Percentiles rank a stretch among this genome's conserved stretches.
These are phyloP conservation scores for Taphrina confusa DNA, from an alignment of 1,139 yeast species.

Conservation along the genomic window DNA sequence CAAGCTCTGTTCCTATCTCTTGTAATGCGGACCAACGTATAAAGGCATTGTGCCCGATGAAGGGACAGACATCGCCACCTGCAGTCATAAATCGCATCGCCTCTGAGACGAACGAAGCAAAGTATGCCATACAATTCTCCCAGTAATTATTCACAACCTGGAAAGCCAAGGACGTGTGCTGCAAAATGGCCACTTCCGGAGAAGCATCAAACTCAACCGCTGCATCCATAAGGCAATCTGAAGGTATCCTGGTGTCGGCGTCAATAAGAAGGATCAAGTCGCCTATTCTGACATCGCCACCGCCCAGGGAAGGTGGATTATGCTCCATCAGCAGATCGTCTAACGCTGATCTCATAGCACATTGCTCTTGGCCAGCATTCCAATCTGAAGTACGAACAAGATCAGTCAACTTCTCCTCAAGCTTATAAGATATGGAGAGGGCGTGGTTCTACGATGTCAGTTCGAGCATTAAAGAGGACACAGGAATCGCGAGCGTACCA, in stretches of 20 bases:
- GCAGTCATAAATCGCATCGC: conserved; percentile 39
- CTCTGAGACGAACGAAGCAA: conserved; percentile 38
- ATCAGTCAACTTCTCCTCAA: conserved; percentile 35
- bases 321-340: conserved; percentile 4
- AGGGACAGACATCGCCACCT: conserved; percentile 39
- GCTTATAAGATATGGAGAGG: conserved; percentile 36
- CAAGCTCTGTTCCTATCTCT: conserved; percentile 34
- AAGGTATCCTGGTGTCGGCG: conserved; percentile 40
- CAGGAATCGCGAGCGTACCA: conserved; percentile 36
- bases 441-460: conserved; percentile 31
- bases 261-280: conserved; percentile 39
- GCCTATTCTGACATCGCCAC: conserved; percentile 39
- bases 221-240: conserved; percentile 40
- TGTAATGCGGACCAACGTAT: conserved; percentile 39
- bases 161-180: conserved; percentile 39
- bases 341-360: neutral
- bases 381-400: conserved; percentile 20
- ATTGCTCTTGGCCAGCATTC: conserved; percentile 12
- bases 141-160: conserved; percentile 38
- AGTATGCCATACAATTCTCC: conserved; percentile 40
- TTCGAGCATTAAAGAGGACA: neutral
- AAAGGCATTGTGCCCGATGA: conserved; percentile 40
- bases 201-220: conserved; percentile 38
- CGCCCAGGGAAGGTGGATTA: conserved; percentile 32
- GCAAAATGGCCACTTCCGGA: conserved; percentile 39